Percentiles rank a stretch among this genome's conserved stretches.
Conservation (phyloP, 2,329 filamentous ascomycete genomes). For the Talaromyces sp. region DNA sequence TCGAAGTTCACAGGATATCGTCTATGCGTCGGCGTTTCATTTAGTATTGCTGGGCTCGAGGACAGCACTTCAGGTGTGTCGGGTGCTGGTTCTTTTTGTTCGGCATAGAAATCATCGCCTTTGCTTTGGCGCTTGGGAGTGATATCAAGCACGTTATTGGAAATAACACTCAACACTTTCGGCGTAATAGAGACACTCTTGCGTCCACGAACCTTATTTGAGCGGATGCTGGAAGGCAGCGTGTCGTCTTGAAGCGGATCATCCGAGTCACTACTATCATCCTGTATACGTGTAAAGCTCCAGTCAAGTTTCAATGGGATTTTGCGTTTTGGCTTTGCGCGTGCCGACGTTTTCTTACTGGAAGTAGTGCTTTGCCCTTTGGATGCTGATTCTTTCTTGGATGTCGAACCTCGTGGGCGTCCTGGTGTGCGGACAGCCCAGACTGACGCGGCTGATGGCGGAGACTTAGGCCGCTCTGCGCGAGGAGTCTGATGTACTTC, state of each 20-base stretch:
- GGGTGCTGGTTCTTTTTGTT: not conserved
- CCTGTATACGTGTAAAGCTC: constrained; percentile 33
- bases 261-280: constrained; percentile 39
- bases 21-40: constrained; percentile 10
- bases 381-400: constrained; percentile 12
- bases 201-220: constrained; percentile 6
- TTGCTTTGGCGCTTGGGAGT: not conserved
- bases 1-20: constrained; percentile 1
- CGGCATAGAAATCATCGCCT: not conserved
- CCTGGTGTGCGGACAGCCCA: constrained; percentile 33
- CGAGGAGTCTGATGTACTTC: not conserved
- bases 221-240: constrained; percentile 24
- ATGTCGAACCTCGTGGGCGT: constrained; percentile 24
- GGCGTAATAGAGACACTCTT: constrained; percentile 4
- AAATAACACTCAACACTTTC: not conserved
- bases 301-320: constrained; percentile 34
- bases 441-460: constrained; percentile 34
- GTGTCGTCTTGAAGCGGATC: constrained; percentile 39
- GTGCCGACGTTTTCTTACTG: constrained; percentile 21
- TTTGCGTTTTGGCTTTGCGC: constrained; percentile 25
- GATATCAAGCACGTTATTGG: not conserved
- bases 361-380: constrained; percentile 23
- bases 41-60: constrained; percentile 4
- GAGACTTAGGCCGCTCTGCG: constrained; percentile 28
- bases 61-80: constrained; percentile 11